Conservation (phyloP, 75 land plant genomes). For the Selaginella moellendorffii region DNA sequence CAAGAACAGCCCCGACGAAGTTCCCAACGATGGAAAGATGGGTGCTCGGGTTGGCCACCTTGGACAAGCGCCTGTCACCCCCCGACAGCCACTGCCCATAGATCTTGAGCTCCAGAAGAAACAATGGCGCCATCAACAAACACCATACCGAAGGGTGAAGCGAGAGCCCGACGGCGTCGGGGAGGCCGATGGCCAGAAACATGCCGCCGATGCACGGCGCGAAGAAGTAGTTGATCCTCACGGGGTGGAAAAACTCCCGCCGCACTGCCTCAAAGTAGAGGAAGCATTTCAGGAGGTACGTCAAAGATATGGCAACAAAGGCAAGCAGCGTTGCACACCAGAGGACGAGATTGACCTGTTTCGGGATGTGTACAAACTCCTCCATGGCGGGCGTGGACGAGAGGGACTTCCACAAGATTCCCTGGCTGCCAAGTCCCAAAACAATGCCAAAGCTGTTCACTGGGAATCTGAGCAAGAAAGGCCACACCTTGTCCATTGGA, state of each 20-base stretch:
- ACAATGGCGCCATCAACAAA: neutral
- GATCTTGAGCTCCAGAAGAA: constrained; percentile 3
- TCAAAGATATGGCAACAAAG: neutral
- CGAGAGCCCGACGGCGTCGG: neutral
- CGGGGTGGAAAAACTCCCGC: constrained; percentile 7
- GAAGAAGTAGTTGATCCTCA: constrained; percentile 3
- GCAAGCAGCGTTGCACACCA: neutral
- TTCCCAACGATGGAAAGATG: constrained; percentile 2
- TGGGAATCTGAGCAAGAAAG: constrained; percentile 3
- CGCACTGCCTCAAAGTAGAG: constrained; percentile 11
- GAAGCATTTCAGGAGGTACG: neutral
- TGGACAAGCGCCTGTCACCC: constrained; percentile 1
- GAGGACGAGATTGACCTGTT: neutral
- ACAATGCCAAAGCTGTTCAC: neutral
- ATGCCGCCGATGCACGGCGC: neutral
- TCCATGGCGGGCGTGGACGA: neutral
- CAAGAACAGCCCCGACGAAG: neutral
- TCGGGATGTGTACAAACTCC: neutral
- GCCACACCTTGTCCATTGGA: constrained; percentile 4
- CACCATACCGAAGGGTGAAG: neutral
- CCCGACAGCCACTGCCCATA: constrained; percentile 7
- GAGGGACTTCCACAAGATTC: constrained; percentile 1
- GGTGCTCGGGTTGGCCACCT: constrained; percentile 3
- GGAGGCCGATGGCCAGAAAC: neutral
- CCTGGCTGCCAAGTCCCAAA: constrained; percentile 2